These are phyloP conservation scores for Smallanthus sonchifolius DNA, from an alignment of 129 eudicot species.

Conservation along the genomic window DNA sequence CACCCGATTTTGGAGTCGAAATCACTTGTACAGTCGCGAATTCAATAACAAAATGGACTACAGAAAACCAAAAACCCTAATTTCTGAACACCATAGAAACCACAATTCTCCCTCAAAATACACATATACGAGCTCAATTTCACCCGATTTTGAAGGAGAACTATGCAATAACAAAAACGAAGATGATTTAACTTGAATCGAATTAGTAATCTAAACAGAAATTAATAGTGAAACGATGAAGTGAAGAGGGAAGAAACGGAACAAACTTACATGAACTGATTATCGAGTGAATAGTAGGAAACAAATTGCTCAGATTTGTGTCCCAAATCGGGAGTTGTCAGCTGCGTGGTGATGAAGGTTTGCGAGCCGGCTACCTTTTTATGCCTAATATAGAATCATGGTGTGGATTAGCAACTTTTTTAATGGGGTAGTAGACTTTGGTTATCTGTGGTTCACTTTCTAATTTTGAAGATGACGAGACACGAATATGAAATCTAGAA, in stretches of 20 bases:
- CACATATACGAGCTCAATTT: too few relatives aligned
- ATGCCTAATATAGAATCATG: slow-evolving; percentile 21
- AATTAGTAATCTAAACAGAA: neutral
- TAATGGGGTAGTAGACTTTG: slow-evolving; percentile 27
- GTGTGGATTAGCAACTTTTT: slow-evolving; percentile 21
- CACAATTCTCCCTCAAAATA: too few relatives aligned
- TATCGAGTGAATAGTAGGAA: neutral
- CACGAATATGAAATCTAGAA: too few relatives aligned
- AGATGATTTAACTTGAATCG: neutral
- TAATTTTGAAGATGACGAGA: too few relatives aligned
- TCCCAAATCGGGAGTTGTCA: slow-evolving; percentile 10
- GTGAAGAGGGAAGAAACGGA: neutral
- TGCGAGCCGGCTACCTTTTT: slow-evolving; percentile 10
- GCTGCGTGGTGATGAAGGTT: slow-evolving; percentile 12
- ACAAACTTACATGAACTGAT: slow-evolving; percentile 16
- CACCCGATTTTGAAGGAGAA: too few relatives aligned
- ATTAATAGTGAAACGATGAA: neutral
- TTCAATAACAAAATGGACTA: neutral
- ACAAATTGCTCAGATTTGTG: neutral
- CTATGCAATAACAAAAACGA: too few relatives aligned
- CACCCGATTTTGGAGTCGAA: neutral
- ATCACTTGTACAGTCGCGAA: neutral
- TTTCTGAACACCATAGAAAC: too few relatives aligned
- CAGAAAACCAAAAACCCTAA: too few relatives aligned
- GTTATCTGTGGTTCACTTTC: slow-evolving; percentile 35